Evolutionary conservation across 1,139 yeast species (phyloP), one percentile per base, ranked within the genome.

Genomic region (Yamadazyma oceani): DNA sequence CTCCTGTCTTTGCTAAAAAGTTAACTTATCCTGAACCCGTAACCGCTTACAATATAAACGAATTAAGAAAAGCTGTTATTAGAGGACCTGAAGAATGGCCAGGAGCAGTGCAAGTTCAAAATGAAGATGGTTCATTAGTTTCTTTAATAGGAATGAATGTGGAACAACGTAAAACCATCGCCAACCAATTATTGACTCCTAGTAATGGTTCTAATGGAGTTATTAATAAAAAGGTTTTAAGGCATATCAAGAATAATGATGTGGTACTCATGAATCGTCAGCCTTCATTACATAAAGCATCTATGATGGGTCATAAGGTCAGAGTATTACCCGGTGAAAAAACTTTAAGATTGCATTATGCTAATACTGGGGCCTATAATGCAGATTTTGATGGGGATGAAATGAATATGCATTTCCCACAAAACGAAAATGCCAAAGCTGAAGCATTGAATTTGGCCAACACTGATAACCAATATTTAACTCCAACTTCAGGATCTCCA

Each of bases 301-400:
- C 98, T 21, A 94, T 94, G 96, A 94, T 94, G 99, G 98, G 98
- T 51, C 99, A 94, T 67, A 87, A 85, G 59, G 98, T 92, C 32
- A 80, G 97, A 55, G 97, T 94, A 27, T 74, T 94, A 53, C 98
- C 97, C 3, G 95, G 96, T 44, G 98, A 94, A 60, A 94, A 94
- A 72, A 94, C 98, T 3, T 73, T 94, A 53, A 80, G 99, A 60
- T 75, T 94, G 63, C 99, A 94, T 64, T 94, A 94, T 64, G 98
- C 99, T 51, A 94, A 94, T 62, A 94, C 98, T 34, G 97, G 97
- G 69, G 97, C 98, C 37, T 89, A 89, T 66, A 94, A 92, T 64
- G 98, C 98, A 30, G 99, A 94, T 78, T 94, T 94, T 57, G 99
- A 94, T 69, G 99, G 99, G 72, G 99, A 94, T 67, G 99, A 94